Base-by-base conservation (phyloP, 208 protist genomes). In the Acanthamoeba sp. region DNA sequence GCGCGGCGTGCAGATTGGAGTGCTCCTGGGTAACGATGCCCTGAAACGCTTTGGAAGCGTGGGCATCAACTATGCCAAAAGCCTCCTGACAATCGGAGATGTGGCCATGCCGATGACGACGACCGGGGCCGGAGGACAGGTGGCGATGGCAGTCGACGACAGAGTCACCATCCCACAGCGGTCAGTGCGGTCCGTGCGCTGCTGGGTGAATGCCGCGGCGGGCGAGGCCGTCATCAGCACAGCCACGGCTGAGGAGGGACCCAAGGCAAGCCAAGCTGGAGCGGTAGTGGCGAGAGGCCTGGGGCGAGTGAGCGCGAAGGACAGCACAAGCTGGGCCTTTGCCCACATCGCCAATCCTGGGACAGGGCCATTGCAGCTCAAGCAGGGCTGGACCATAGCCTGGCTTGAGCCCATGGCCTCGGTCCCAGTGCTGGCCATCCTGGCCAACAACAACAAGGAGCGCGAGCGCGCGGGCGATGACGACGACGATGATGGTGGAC, bases 1-100 rank as follows among this genome's bases (percentile, higher is more conserved):
- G 34, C 34, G 29, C 29, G 36, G 66, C 7, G 32, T 42, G 2
- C 66, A 42, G 66, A 76, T 76, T 45, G 66, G 66, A 42, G 34
- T 76, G 66, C 36, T 76, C 34, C 66, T 76, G n/a, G 66, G 66
- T 24, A 76, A 76, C n/a, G 32, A 76, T 9, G 29, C 66, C 66
- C 66, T 76, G 66, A 20, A 42, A 76, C 32, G 29, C 34, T 76
- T 76, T 29, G 66, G 66, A 76, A 76, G 36, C 12, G 36, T 76
- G 34, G 36, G 34, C n/a, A 42, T 76, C 10, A 7, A 76, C 66
- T 76, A 76, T 7, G 66, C n/a, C 36, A 34, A 20, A 10, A 34
- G 36, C n/a, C 66, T 45, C 66, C 34, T 76, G 29, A 40, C 32
- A 12, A 76, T 76, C 24, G 66, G 34, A 32, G 66, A 29, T 10